Evolutionary conservation across 1,139 yeast genomes (phyloP).

Genomic region (Saccharomyces hybrid): DNA sequence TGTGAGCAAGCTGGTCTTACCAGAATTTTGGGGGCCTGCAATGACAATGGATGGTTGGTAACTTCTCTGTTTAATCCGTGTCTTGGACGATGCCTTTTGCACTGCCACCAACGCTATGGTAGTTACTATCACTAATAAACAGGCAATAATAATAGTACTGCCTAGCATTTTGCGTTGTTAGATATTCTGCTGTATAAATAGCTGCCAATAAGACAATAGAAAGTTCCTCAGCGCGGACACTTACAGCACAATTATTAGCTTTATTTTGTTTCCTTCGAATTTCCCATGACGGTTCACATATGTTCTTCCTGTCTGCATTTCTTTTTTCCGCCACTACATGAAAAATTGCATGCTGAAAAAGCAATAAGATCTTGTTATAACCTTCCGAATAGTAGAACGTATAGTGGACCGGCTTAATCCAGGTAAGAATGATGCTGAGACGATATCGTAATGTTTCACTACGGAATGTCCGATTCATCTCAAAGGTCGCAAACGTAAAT

Average conservation of each 20-base stretch:
- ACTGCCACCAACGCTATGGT: slow-evolving; percentile 20
- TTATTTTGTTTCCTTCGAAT: not conserved
- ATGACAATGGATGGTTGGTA: slow-evolving; percentile 56
- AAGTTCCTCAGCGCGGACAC: not conserved
- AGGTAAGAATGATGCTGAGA: not conserved
- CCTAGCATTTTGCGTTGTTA: slow-evolving; percentile 6
- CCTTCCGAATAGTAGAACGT: not conserved
- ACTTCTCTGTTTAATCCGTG: slow-evolving; percentile 15
- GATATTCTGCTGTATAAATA: not conserved
- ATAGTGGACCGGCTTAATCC: not conserved
- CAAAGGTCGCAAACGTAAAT: not conserved
- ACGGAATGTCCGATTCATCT: not conserved
- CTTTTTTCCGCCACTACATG: not conserved
- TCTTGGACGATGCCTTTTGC: slow-evolving; percentile 17
- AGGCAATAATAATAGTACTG: slow-evolving; percentile 14
- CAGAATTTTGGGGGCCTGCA: slow-evolving; percentile 64
- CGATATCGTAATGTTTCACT: not conserved
- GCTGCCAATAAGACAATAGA: not conserved
- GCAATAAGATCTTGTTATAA: not conserved
- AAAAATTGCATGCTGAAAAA: not conserved
- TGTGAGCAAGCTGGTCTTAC: slow-evolving; percentile 65
- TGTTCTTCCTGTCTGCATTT: not conserved
- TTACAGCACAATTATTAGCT: not conserved
- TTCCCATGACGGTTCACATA: not conserved
- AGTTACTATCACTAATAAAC: slow-evolving; percentile 21